These are phyloP conservation scores for Clitoria ternatea DNA, from an alignment of 306 rosid genomes.

Conservation along the genomic window DNA sequence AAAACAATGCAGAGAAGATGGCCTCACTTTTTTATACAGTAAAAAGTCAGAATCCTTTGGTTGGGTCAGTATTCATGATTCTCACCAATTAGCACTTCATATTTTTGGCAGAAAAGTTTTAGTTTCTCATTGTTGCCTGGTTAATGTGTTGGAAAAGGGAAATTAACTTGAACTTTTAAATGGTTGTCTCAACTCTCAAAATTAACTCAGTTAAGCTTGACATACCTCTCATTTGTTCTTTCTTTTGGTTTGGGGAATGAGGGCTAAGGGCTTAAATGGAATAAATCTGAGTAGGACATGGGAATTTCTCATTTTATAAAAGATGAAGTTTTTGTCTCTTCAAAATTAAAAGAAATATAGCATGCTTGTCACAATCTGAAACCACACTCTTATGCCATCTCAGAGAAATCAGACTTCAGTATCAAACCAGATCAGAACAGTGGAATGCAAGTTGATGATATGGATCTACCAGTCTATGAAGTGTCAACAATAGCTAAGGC, in stretches of 20 bases:
- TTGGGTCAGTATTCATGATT: neutral
- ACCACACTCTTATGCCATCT: neutral
- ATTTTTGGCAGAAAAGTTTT: neutral
- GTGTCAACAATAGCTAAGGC: slow-evolving; percentile 40
- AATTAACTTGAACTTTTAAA: neutral
- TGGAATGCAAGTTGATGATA: slow-evolving; percentile 41
- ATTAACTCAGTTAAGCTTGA: neutral
- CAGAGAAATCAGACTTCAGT: slow-evolving; percentile 13
- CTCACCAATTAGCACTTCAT: neutral
- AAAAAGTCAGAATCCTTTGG: no score
- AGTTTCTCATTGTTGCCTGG: neutral
- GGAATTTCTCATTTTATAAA: neutral
- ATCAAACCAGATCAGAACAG: slow-evolving; percentile 16
- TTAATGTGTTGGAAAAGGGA: neutral
- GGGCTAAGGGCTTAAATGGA: neutral
- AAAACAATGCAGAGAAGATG: no score
- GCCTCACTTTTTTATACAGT: no score
- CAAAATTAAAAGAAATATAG: neutral
- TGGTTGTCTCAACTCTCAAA: neutral
- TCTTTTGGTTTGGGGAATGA: neutral
- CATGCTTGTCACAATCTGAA: neutral
- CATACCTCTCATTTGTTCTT: neutral
- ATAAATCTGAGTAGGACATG: neutral
- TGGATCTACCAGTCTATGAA: slow-evolving; percentile 46
- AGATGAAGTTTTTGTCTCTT: neutral